Evolutionary conservation across 768 basidiomycete species (phyloP), one percentile per base, ranked within the genome.

Genomic region (Boletus sensibilis): DNA sequence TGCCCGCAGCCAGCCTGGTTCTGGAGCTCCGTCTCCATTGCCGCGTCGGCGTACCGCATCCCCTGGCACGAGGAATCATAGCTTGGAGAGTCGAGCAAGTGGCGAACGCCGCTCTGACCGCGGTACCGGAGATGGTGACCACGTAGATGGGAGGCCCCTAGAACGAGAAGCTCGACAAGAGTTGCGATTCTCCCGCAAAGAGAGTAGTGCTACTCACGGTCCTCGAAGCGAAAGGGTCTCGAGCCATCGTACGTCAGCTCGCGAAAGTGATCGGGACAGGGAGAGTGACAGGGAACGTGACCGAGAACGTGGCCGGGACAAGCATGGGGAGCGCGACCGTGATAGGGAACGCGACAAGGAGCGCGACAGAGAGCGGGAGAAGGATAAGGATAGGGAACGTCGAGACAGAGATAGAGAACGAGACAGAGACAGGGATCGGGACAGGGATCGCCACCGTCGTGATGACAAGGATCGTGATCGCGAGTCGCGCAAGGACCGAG

Each of bases 31-130:
- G 23, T 84, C 88, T 5, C 84, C 78, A 21, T 56, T 72, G 20
- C 67, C 86, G 44, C 82, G 82, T 35, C 78, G 77, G 29, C 84
- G 88, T 41, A 85, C 88, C 4, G 74, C 79, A 5, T 89, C 90
- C 4, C 90, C 90, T 16, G 64, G 77, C 1, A 86, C 88, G 12
- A 77, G 90, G 48, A 85, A 87, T 54, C 77, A 80, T 40, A 92
- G 90, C 62, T 72, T 76, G 40, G 90, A 92, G 56, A 90, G 90
- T 61, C 84, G 88, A 34, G 76, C 79, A 4, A 91, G 89, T 64
- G 85, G 82, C 20, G 86, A 84, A 39, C 83, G 86, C 48, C 78
- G 84, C 9, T 77, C 79, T 39, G 84, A 83, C 59, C 79, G 83
- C 49, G 76, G 73, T 40, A 65, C 68, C 50, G 74, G 72, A 16